Evolutionary conservation across 495 filamentous ascomycete species (phyloP), one percentile per base, ranked within the genome.

Genomic region (Penicillium turbatum): DNA sequence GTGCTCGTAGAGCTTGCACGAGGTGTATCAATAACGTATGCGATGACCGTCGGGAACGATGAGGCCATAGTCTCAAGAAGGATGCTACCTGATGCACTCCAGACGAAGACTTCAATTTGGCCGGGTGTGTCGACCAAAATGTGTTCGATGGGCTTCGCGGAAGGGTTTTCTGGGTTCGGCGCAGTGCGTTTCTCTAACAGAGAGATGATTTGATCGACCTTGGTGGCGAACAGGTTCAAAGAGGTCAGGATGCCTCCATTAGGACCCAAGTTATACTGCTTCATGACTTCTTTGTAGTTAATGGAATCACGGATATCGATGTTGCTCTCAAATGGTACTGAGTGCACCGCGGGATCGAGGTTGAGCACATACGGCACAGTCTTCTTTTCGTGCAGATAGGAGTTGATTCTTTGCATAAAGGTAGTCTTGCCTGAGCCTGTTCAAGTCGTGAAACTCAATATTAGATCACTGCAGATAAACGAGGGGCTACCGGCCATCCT

Each of bases 261-360:
- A 5, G 93, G 93, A 0, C 93, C 93, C 0, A 99, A 83, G 63
- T 96, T 96, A 79, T 97, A 97, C 66, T 96, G 89, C 69, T 89
- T 90, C 93, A 99, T 99, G 56, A 99, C 93, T 70, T 99, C 92
- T 69, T 96, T 95, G 80, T 99, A 99, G 75, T 99, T 96, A 64
- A 99, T 90, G 26, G 86, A 91, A 71, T 99, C 95, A 53, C 95
- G 90, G 62, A 99, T 99, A 70, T 99, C 93, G 76, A 99, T 97
- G 72, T 99, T 97, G 73, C 83, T 83, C 54, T 95, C 90, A 70
- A 97, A 99, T n/a, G 93, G 95, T n/a, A 97, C 86, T 52, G 83
- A 87, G 53, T 87, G 82, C 27, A 99, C 92, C 34, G 95, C 93
- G 6, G 93, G 93, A 69, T 99, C 93, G 39, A 99, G 86, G 71